Percentiles rank a stretch among this genome's conserved stretches.
These are phyloP conservation scores for Tulasnella calospora DNA, from an alignment of 768 basidiomycete genomes.

Conservation along the genomic window DNA sequence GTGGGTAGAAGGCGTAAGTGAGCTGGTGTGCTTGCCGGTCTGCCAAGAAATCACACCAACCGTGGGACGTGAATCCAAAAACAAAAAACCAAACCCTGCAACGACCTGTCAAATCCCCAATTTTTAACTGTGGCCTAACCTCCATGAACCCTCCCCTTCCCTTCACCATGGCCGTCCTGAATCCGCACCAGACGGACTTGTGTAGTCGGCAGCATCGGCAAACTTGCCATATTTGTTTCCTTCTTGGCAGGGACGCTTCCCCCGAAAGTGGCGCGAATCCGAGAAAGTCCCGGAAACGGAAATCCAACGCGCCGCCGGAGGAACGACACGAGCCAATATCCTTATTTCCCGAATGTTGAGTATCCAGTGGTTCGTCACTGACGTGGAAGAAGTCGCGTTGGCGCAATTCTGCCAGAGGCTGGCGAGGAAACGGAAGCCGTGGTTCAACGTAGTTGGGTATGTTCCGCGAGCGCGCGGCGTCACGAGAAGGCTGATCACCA, in stretches of 20 bases:
- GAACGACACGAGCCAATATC: background rate
- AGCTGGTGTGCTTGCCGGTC: too few relatives aligned
- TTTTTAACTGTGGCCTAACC: too few relatives aligned
- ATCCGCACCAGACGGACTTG: background rate
- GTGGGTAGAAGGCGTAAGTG: too few relatives aligned
- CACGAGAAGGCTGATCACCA: background rate
- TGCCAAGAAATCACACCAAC: too few relatives aligned
- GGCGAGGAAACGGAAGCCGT: background rate
- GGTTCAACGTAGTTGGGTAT: background rate
- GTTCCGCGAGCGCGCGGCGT: background rate
- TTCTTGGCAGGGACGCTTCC: background rate
- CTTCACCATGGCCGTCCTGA: too few relatives aligned
- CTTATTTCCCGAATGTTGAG: background rate
- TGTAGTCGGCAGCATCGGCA: background rate
- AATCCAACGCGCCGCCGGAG: background rate
- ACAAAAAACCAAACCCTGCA: too few relatives aligned
- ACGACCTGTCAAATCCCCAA: too few relatives aligned
- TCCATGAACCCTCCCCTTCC: too few relatives aligned
- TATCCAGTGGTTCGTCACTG: background rate
- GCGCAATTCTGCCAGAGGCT: constrained; percentile 2
- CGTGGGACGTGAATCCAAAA: too few relatives aligned
- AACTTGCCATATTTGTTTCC: background rate
- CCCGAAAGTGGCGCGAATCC: background rate
- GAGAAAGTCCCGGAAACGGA: background rate
- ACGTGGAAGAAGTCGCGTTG: background rate